Base-by-base conservation (phyloP, 768 basidiomycete species). In the Dacryopinax primogenitus region DNA sequence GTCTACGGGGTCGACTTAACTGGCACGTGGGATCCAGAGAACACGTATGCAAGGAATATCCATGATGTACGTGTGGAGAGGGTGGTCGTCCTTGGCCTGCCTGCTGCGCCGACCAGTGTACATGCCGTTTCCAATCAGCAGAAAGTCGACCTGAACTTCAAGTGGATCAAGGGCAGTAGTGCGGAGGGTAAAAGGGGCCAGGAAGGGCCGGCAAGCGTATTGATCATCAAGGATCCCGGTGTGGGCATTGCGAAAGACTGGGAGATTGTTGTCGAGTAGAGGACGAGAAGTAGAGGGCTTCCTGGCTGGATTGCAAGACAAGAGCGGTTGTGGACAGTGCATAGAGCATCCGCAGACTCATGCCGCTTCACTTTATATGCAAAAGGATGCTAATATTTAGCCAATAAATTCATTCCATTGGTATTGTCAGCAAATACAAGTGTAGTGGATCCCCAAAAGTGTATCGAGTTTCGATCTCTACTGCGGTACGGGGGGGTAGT, bases 1-100 rank as follows among this genome's bases (percentile, higher is more conserved):
- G 82, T 83, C 13, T 82, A 83, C 68, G 79, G 79, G 18, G 80
- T 80, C 32, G 74, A 77, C 33, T 74, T 86, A 45, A 68, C 76
- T 15, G 65, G 64, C 37, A 73, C 69, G 26, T 89, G 85, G 71
- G 74, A 83, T 66, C 74, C 80, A 2, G 65, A 68, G 33, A 96
- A 96, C 73, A 77, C 74, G 21, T 97, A 84, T 76, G 89, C 86
- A 64, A 77, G 79, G 74, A 81, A 73, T 64, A 78, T 96, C 34
- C 78, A 72, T 45, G 78, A 80, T 41, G 92, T 97, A 65, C 78
- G 86, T 61, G 85, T 97, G 18, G 93, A 95, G 75, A 84, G 85
- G 74, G 73, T 98, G 26, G 80, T 94, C 45, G 78, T 97, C 2
- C 74, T 92, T 3, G 95, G 95, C 1, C 75, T 96, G 66, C 72